Base-by-base conservation (phyloP, 2,329 filamentous ascomycete species). In the Alternaria brassicicola region DNA sequence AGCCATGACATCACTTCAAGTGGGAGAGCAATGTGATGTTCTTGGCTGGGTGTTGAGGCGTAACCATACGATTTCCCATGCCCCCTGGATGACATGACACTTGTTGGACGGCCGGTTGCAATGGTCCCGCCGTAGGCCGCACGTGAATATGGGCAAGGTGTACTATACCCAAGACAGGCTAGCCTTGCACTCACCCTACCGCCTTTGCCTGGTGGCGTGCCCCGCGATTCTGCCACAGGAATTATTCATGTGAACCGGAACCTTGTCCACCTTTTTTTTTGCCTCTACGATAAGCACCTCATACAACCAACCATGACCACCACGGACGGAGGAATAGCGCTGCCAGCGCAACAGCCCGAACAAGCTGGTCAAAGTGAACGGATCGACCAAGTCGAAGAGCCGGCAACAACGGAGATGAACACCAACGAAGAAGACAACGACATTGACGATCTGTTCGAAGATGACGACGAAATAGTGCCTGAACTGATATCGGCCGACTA, bases 391-490 rank as follows among this genome's bases (percentile, higher is more conserved):
- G 55, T 48, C 9, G 54, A 65, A 28, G 55, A 64, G 42, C 23
- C 25, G 6, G 50, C 28, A 25, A 12, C 47, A 23, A 38, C 46
- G 13, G 58, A 61, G 6, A 62, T 88, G 6, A n/a, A 9, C 8
- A 25, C 43, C 1, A 12, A 47, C 30, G 43, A 47, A 9, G 82
- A 88, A 41, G 86, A 88, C 56, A 86, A 88, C 59, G 85, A 90
- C 53, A 83, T 87, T 31, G 87, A 89, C 13, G 84, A 89, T 35
- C 81, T 87, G 43, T 87, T 88, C 59, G 85, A 89, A 51, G 82
- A 85, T 60, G 74, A 72, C 2, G 81, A 83, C 39, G 83, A 87
- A 15, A 81, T 84, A 43, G 81, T 81, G 48, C 81, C 83, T 23
- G 86, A 86, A 69, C 78, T 84, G 17, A 81, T 87, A 47, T 82